Conservation (phyloP, 371 early-diverging fungal genomes). For the Mortierella sp. region DNA sequence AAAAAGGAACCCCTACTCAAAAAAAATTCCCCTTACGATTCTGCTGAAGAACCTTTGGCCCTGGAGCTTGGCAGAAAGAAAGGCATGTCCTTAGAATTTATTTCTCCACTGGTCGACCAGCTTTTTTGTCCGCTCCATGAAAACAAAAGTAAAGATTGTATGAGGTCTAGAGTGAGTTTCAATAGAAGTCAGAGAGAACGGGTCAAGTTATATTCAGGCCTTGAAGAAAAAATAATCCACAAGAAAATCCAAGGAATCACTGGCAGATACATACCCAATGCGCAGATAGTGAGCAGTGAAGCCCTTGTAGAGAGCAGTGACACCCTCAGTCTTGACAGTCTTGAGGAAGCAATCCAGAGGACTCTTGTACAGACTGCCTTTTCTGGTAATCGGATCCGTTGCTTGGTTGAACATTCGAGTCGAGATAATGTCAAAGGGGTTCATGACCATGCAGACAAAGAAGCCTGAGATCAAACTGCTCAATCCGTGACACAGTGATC, state of each 20-base stretch:
- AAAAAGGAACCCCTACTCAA: too few relatives aligned
- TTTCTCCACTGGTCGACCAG: background rate
- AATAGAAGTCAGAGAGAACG: background rate
- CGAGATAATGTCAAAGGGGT: conserved; percentile 96
- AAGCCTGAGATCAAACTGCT: conserved; percentile 90
- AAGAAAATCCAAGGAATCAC: too few relatives aligned
- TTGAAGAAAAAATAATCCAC: background rate
- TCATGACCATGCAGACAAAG: conserved; percentile 93
- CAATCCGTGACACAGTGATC: conserved; percentile 78
- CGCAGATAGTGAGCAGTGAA: conserved; percentile 94
- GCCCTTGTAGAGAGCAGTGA: conserved; percentile 93
- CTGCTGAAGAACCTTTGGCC: too few relatives aligned
- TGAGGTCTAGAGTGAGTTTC: background rate
- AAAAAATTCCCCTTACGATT: too few relatives aligned
- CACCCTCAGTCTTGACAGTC: conserved; percentile 88
- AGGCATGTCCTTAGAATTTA: background rate
- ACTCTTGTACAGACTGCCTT: conserved; percentile 74
- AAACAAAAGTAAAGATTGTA: background rate
- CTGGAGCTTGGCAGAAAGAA: too few relatives aligned
- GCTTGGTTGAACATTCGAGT: conserved; percentile 97
- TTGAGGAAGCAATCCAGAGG: conserved; percentile 90
- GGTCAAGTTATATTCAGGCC: background rate
- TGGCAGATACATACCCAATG: conserved; percentile 78
- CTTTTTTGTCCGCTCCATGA: background rate
- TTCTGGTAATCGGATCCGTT: conserved; percentile 45